These are phyloP conservation scores for Earliella scabrosa DNA, from an alignment of 1,284 basidiomycete species.

Conservation along the genomic window DNA sequence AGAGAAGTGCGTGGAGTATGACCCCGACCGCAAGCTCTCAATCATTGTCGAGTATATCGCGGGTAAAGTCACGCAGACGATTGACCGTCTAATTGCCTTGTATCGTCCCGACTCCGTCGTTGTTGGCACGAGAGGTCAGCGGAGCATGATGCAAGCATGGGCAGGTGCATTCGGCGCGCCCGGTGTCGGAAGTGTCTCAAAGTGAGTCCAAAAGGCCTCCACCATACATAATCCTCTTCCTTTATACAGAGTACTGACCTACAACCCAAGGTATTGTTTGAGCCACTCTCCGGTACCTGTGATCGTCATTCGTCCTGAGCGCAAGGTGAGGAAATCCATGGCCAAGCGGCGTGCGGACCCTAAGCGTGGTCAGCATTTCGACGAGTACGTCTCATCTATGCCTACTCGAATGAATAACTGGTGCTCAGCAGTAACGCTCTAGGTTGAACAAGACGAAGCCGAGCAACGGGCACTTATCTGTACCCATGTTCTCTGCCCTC, in stretches of 20 bases:
- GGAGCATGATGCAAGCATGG: conserved; percentile 60
- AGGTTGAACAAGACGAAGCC: conserved; percentile 24
- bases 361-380: conserved; percentile 83
- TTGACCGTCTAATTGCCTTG: conserved; percentile 91
- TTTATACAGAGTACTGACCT: not conserved
- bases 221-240: not conserved
- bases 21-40: conserved; percentile 83
- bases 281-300: conserved; percentile 91
- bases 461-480: conserved; percentile 20
- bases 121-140: conserved; percentile 87
- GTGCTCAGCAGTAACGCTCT: not conserved
- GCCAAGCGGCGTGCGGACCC: conserved; percentile 85
- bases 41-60: conserved; percentile 95
- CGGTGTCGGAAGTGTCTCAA: conserved; percentile 69
- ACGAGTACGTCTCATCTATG: conserved; percentile 44
- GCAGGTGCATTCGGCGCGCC: conserved; percentile 59
- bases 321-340: conserved; percentile 83
- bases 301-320: conserved; percentile 88
- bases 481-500: conserved; percentile 28
- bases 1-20: conserved; percentile 81
- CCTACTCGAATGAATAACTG: too few relatives aligned
- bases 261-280: conserved; percentile 71
- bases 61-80: conserved; percentile 86
- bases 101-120: conserved; percentile 96
- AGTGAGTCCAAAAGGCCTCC: conserved; percentile 40